A percentile compares a stretch with the other conserved stretches of the same genome.
Conservation (phyloP, 768 basidiomycete genomes). For the Leccinum barrowsii region DNA sequence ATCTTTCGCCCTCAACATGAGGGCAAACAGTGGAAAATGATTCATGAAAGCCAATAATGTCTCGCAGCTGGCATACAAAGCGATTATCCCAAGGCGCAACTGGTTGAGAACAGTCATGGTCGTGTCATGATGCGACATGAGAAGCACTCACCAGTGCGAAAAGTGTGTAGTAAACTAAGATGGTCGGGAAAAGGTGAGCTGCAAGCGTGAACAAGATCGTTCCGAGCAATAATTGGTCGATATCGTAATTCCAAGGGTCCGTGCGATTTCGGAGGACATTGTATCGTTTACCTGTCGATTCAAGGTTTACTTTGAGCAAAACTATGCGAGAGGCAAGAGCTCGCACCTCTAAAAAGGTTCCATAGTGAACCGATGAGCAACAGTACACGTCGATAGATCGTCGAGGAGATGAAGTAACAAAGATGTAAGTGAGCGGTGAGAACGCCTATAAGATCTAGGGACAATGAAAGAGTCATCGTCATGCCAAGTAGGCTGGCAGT, state of each 20-base stretch:
- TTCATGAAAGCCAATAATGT: constrained; percentile 77
- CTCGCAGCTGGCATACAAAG: constrained; percentile 60
- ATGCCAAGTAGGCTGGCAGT: constrained; percentile 41
- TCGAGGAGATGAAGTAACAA: constrained; percentile 61
- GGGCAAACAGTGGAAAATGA: constrained; percentile 86
- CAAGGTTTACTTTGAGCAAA: not conserved
- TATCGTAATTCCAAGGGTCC: constrained; percentile 87
- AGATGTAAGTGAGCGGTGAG: constrained; percentile 70
- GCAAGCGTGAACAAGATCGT: constrained; percentile 84
- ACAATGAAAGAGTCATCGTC: constrained; percentile 64
- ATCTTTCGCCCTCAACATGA: constrained; percentile 83
- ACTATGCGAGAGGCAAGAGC: not conserved
- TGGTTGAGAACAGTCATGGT: constrained; percentile 22
- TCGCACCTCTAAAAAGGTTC: constrained; percentile 84
- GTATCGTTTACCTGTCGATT: constrained; percentile 70
- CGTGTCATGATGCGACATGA: not conserved
- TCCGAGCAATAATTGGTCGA: constrained; percentile 93
- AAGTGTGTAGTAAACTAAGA: constrained; percentile 79
- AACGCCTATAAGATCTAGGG: constrained; percentile 62
- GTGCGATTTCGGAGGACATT: constrained; percentile 85
- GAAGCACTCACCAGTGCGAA: constrained; percentile 58
- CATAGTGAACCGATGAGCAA: constrained; percentile 65
- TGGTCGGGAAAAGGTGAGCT: constrained; percentile 80
- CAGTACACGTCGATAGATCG: constrained; percentile 60
- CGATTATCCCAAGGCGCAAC: constrained; percentile 53